Conservation (phyloP, 1,284 basidiomycete genomes). For the Ceratobasidium sp. region DNA sequence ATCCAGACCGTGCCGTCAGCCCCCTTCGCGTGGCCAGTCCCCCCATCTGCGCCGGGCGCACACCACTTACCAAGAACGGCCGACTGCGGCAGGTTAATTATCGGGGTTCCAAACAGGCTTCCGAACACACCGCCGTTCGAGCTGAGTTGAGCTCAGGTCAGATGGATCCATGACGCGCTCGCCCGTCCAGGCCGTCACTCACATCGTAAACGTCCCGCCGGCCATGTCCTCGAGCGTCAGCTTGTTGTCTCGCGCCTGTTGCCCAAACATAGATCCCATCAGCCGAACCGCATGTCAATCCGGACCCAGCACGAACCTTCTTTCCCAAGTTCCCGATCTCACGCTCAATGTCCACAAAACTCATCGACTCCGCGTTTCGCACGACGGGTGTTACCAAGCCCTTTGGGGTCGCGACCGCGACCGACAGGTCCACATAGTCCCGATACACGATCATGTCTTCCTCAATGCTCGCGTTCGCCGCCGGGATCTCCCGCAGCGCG, state of each 20-base stretch:
- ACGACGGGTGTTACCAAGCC: constrained; percentile 97
- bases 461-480: constrained; percentile 95
- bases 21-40: constrained; percentile 7
- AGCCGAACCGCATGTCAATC: not conserved
- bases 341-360: constrained; percentile 90
- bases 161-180: not conserved
- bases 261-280: not conserved
- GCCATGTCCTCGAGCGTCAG: constrained; percentile 96
- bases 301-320: constrained; percentile 64
- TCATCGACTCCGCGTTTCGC: constrained; percentile 87
- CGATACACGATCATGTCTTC: constrained; percentile 95
- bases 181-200: constrained; percentile 48
- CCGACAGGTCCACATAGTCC: constrained; percentile 93
- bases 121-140: constrained; percentile 99
- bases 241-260: constrained; percentile 89
- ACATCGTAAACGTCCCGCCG: constrained; percentile 98
- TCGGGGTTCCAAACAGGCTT: constrained; percentile 94
- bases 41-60: constrained; percentile 5
- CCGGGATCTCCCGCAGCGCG: constrained; percentile 91
- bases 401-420: constrained; percentile 97
- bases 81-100: constrained; percentile 95
- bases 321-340: constrained; percentile 90
- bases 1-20: constrained; percentile 31
- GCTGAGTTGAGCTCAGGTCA: constrained; percentile 53
- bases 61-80: constrained; percentile 81